Conservation (phyloP, 768 basidiomycete species). For the Rhizopogon roseolus region DNA sequence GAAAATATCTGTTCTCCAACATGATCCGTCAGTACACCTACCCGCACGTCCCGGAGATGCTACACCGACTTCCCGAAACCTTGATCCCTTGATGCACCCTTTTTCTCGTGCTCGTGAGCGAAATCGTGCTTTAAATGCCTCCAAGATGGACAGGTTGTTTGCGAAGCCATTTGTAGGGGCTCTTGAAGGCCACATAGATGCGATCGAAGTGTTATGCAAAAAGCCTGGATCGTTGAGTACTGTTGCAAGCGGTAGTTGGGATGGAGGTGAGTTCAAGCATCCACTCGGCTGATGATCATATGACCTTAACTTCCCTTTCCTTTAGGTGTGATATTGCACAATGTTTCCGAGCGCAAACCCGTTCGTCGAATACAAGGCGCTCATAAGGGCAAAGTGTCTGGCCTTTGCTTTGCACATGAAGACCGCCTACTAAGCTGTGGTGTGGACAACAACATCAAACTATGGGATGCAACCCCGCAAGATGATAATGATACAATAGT, state of each 20-base stretch:
- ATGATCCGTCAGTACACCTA: constrained; percentile 70
- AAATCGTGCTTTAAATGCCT: constrained; percentile 88
- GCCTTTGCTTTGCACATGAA: constrained; percentile 66
- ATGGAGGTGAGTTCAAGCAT: constrained; percentile 70
- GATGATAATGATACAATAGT: constrained; percentile 38
- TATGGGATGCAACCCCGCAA: constrained; percentile 56
- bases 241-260: constrained; percentile 91
- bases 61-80: constrained; percentile 84
- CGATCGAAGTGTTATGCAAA: constrained; percentile 80
- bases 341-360: constrained; percentile 56
- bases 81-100: constrained; percentile 93
- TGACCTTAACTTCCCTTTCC: not conserved
- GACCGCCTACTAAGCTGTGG: constrained; percentile 73
- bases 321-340: constrained; percentile 82
- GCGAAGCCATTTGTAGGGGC: constrained; percentile 93
- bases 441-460: constrained; percentile 75
- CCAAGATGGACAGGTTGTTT: constrained; percentile 96
- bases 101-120: constrained; percentile 92
- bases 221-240: constrained; percentile 69
- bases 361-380: constrained; percentile 58
- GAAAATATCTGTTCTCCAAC: constrained; percentile 88
- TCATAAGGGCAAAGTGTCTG: constrained; percentile 84
- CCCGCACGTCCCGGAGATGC: constrained; percentile 77
- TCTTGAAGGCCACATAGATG: constrained; percentile 91
- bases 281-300: not conserved